These are phyloP conservation scores for Physcomitrium patens DNA, from an alignment of 225 moss, liverwort and hornwort genomes.

Conservation along the genomic window DNA sequence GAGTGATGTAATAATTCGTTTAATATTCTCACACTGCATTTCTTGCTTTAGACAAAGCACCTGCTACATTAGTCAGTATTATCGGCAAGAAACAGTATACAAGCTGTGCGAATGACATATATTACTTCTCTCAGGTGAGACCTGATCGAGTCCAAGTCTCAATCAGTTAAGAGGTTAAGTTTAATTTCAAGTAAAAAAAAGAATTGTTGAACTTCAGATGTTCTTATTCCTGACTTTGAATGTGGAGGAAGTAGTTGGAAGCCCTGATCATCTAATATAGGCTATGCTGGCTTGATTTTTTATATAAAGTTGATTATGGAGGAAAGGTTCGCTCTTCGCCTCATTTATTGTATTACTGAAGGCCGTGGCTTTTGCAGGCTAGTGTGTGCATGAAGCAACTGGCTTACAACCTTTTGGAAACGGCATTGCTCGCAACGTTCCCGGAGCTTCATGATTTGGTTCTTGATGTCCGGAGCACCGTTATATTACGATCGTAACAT, in stretches of 20 bases:
- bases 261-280: not conserved
- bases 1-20: not conserved
- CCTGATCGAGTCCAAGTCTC: not conserved
- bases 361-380: slow-evolving; percentile 52
- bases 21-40: slow-evolving; percentile 1
- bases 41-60: slow-evolving; percentile 74
- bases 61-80: slow-evolving; percentile 77
- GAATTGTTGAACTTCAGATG: not conserved
- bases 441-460: slow-evolving; percentile 93
- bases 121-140: slow-evolving; percentile 74
- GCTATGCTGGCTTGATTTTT: not conserved
- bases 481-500: slow-evolving; percentile 21
- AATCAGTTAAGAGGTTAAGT: not conserved
- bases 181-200: not conserved
- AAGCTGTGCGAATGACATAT: slow-evolving; percentile 87
- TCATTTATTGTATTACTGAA: slow-evolving; percentile 19
- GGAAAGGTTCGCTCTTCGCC: not conserved
- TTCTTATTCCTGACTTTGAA: not conserved
- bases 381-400: slow-evolving; percentile 90
- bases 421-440: slow-evolving; percentile 75
- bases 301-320: not conserved
- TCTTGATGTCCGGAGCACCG: slow-evolving; percentile 71
- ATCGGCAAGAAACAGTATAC: slow-evolving; percentile 89
- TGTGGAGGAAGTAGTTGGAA: not conserved
- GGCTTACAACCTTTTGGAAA: slow-evolving; percentile 81